Conservation (phyloP, 2,329 filamentous ascomycete genomes). For the Fusarium ramigenum region DNA sequence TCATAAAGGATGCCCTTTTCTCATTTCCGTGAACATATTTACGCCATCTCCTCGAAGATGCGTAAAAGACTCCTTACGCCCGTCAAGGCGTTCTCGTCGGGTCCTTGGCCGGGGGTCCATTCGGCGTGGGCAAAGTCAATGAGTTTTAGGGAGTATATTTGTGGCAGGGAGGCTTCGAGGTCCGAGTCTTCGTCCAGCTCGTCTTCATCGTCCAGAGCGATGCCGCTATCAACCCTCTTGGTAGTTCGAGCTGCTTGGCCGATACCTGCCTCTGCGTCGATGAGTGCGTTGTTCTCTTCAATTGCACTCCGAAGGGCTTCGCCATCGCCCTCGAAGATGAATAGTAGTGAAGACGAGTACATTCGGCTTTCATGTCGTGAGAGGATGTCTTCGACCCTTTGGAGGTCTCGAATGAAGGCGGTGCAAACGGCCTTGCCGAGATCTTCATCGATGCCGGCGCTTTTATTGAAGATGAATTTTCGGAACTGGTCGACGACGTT, state of each 20-base stretch:
- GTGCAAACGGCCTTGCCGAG: constrained; percentile 64
- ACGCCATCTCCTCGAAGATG: constrained; percentile 74
- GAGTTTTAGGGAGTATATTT: constrained; percentile 82
- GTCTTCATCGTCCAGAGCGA: constrained; percentile 58
- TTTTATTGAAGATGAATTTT: constrained; percentile 66
- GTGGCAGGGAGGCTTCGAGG: constrained; percentile 60
- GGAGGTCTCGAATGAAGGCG: constrained; percentile 63
- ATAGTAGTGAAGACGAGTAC: constrained; percentile 70
- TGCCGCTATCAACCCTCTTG: constrained; percentile 65
- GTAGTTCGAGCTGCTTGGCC: constrained; percentile 48
- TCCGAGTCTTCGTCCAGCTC: constrained; percentile 61
- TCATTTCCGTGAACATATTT: constrained; percentile 25
- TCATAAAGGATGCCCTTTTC: constrained; percentile 30
- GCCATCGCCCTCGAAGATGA: constrained; percentile 72
- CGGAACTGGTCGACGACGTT: constrained; percentile 65
- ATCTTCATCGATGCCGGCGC: constrained; percentile 67
- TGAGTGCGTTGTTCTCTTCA: constrained; percentile 61
- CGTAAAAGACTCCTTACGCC: constrained; percentile 77
- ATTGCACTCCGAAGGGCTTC: constrained; percentile 61
- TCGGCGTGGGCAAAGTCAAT: constrained; percentile 97
- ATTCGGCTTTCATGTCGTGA: constrained; percentile 67
- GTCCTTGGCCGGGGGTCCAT: constrained; percentile 83
- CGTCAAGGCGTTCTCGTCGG: constrained; percentile 82
- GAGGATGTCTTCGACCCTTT: constrained; percentile 62
- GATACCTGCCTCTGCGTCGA: constrained; percentile 62